Evolutionary conservation across 352 stramenopile species (phyloP).

Genomic region (Ophiocytium majus): DNA sequence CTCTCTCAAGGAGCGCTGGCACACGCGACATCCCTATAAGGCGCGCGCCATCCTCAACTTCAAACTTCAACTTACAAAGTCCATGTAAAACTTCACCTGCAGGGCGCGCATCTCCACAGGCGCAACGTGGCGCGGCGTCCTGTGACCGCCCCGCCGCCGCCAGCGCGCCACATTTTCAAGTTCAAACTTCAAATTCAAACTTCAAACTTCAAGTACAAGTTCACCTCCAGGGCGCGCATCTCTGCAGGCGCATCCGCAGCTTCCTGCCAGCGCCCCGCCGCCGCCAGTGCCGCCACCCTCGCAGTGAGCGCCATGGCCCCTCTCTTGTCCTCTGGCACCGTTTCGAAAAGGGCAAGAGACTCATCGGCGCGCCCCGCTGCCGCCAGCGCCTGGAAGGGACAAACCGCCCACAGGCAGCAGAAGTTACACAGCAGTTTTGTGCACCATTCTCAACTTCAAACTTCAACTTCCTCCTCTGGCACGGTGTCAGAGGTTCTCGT

Average conservation of each 20-base stretch:
- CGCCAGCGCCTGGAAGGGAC: no score
- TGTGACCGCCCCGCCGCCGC: not conserved
- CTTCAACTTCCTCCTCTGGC: no score
- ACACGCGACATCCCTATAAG: not conserved
- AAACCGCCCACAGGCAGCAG: no score
- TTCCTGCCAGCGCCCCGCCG: not conserved
- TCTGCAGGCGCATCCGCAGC: not conserved
- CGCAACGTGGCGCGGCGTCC: not conserved
- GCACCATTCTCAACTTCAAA: no score
- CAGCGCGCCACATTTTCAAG: not conserved
- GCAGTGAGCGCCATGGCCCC: not conserved
- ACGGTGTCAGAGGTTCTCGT: no score
- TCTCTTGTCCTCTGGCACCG: no score
- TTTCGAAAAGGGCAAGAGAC: no score
- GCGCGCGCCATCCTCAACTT: not conserved
- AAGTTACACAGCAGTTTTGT: no score
- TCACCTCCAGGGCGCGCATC: constrained; percentile 10
- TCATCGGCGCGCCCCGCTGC: no score
- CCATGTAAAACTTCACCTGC: not conserved
- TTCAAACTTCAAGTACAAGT: not conserved
- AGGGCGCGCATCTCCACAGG: not conserved
- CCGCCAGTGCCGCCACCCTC: not conserved
- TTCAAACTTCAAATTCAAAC: not conserved
- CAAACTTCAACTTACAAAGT: not conserved
- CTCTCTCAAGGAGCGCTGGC: no score